Evolutionary conservation across 768 basidiomycete species (phyloP).

Genomic region (Grammothele lineata): DNA sequence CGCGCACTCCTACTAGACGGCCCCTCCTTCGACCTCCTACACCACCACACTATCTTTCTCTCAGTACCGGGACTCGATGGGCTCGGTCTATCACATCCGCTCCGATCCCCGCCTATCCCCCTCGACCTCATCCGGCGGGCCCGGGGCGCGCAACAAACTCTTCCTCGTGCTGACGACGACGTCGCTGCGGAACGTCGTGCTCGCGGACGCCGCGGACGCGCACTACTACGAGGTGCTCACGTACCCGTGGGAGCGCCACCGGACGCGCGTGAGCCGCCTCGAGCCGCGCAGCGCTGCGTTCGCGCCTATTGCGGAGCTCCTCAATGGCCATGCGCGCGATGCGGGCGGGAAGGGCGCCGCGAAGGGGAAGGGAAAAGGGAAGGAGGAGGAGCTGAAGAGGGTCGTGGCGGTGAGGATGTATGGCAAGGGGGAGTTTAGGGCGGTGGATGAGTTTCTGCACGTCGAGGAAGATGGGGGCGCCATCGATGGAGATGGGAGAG

Average conservation of each 20-base stretch:
- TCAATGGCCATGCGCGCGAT: slow-evolving; percentile 24
- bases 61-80: no score
- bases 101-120: no score
- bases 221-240: slow-evolving; percentile 39
- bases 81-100: slow-evolving; percentile 13
- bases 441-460: slow-evolving; percentile 30
- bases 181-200: slow-evolving; percentile 32
- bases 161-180: slow-evolving; percentile 38
- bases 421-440: slow-evolving; percentile 21
- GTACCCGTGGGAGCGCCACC: slow-evolving; percentile 31
- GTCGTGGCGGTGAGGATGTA: slow-evolving; percentile 29
- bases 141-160: slow-evolving; percentile 21
- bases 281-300: slow-evolving; percentile 28
- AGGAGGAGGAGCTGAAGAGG: slow-evolving; percentile 21
- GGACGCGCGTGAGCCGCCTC: slow-evolving; percentile 32
- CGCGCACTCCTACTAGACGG: no score
- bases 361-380: slow-evolving; percentile 17
- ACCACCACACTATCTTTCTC: no score
- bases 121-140: no score
- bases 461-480: slow-evolving; percentile 1
- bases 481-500: slow-evolving; percentile 1
- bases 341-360: slow-evolving; percentile 25
- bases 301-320: slow-evolving; percentile 28
- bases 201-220: slow-evolving; percentile 34
- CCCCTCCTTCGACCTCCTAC: no score